Conservation (phyloP, 345 rosid genomes). For the Diplotaxis tenuifolia region DNA sequence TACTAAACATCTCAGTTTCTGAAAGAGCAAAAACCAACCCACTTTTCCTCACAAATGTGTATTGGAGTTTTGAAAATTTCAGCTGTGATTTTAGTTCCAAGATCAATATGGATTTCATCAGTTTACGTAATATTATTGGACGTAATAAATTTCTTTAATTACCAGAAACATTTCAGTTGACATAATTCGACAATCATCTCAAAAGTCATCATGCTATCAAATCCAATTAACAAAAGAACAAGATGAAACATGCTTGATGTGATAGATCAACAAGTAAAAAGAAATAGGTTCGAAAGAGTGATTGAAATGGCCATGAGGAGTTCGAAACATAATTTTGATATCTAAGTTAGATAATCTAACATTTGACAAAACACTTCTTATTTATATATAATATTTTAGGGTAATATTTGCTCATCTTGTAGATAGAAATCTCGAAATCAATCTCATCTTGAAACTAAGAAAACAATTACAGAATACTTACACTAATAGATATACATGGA, state of each 20-base stretch:
- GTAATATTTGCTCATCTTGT: not conserved
- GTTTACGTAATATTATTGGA: not conserved
- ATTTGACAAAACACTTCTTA: not conserved
- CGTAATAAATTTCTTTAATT: not conserved
- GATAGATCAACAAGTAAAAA: not conserved
- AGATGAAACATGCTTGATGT: slow-evolving; percentile 10
- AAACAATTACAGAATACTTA: not conserved
- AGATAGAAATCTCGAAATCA: not conserved
- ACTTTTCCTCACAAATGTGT: too few species aligned
- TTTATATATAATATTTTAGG: not conserved
- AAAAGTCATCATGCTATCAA: slow-evolving; percentile 1
- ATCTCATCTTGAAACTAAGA: not conserved
- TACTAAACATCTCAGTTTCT: not conserved
- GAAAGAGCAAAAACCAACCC: not conserved
- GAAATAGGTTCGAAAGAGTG: not conserved
- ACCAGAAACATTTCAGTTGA: not conserved
- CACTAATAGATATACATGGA: not conserved
- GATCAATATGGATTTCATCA: not conserved
- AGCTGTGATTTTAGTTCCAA: not conserved
- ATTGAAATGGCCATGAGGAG: not conserved
- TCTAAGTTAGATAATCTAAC: too few species aligned
- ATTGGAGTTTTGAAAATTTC: not conserved
- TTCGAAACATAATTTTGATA: not conserved
- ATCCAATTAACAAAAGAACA: not conserved
- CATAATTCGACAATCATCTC: not conserved